Evolutionary conservation across 306 rosid species (phyloP), one percentile per base, ranked within the genome.

Genomic region (Sphenostylis stenocarpa): DNA sequence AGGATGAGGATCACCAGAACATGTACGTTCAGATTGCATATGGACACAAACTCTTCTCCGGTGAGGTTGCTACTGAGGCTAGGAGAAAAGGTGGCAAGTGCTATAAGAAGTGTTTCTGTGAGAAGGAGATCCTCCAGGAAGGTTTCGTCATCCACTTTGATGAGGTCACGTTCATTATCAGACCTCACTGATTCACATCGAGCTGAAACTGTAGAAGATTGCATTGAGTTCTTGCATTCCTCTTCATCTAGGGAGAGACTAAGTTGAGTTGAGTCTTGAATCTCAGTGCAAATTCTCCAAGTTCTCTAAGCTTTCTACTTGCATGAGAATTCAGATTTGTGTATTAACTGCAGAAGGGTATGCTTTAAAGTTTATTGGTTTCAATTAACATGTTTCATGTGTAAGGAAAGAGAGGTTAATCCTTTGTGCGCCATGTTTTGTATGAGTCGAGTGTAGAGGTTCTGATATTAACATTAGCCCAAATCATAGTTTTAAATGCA

Each of bases 191-290:
- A 91, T 26, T 87, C 94, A 19, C 92, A 91, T 44, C 75, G 90
- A 65, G 94, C 92, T 55, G 90, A 91, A 74, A 91, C 94, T 13
- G 77, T 91, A 5, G 91, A 84, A 79, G 96, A 89, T 49, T 91
- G 96, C 80, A 91, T 91, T 44, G 82, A 82, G 80, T 91, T 91
- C 84, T 81, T 91, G 67, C 89, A 91, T 47, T 91, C 93, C 82
- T 87, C 97, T 75, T 85, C 97, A 9, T 87, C 88, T 20, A 75
- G 91, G 86, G 87, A 86, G 45, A 87, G 95, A 68, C 75, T 87
- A 6, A 83, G 81, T 60, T 89, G 89, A n/a, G 86, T 82, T 65
- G 13, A 41, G 4, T 67, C 43, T 8, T 13, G 9, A 38, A 38
- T 38, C 29, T 38, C 41, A 67, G 75, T 71, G 80, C 79, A 29